Base-by-base conservation (phyloP, 495 filamentous ascomycete species). In the Aspergillus carlsbadensis region DNA sequence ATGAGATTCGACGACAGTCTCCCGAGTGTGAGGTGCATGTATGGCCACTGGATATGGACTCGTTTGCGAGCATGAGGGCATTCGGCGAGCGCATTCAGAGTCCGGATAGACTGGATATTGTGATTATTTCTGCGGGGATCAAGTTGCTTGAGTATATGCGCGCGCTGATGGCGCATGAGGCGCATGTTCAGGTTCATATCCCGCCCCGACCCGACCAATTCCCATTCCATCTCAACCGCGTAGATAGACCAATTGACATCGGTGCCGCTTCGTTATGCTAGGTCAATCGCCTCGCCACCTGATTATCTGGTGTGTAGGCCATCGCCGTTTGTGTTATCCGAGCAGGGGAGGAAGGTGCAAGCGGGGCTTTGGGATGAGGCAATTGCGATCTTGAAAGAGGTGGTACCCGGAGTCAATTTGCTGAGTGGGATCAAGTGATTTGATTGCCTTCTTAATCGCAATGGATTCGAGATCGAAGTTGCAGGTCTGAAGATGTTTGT, bases 41-140 rank as follows among this genome's bases (percentile, higher is more conserved):
- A 1, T 52, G 46, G 55, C 21, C 20, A 17, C 55, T 57, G 10
- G 55, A 57, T 26, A 22, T 34, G 20, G 55, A 57, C 6, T 45
- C 24, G 6, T 57, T 35, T 24, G 45, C 44, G 11, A 52, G 46
- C 36, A 49, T 57, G 11, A 24, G 5, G 21, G 55, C 37, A 1
- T 57, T 57, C 34, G 46, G 36, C 3, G 54, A 56, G 35, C 17
- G 54, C 5, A 43, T 39, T 0, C n/a, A 20, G 21, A 31, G 35
- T 6, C 54, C 48, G 1, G 44, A 56, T 6, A 13, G 54, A 5
- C 14, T 49, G 21, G 54, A 56, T 49, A 49, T 56, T 20, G 54
- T 49, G 20, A 48, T 56, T 14, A 31, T 56, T 6, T 56, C 43
- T 7, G 54, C 54, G 1, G 54, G 54, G 1, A 33, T 56, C 34